phyloP scores from a whole-genome alignment of 2,329 filamentous ascomycete genomes.

The Juglanconis sp. region DNA sequence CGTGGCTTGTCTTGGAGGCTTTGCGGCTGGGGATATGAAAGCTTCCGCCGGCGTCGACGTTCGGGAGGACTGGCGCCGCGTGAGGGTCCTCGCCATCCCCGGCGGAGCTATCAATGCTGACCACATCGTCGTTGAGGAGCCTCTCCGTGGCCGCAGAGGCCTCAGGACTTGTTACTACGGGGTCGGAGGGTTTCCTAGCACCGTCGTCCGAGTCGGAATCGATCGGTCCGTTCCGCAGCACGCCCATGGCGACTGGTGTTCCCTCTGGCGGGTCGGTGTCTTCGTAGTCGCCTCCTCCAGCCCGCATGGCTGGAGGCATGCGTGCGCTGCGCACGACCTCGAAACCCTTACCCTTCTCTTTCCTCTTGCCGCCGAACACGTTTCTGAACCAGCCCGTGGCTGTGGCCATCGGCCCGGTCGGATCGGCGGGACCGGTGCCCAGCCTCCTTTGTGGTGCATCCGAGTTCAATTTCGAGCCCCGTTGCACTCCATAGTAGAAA shows the following conservation, averaged over 20 bases:
- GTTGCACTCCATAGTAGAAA: constrained; percentile 84
- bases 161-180: constrained; percentile 27
- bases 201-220: constrained; percentile 59
- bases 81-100: constrained; percentile 42
- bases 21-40: constrained; percentile 64
- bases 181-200: constrained; percentile 33
- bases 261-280: constrained; percentile 66
- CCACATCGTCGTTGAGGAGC: constrained; percentile 45
- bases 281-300: constrained; percentile 52
- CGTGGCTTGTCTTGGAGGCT: constrained; percentile 53
- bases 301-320: constrained; percentile 73
- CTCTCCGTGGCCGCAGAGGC: constrained; percentile 31
- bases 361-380: constrained; percentile 78
- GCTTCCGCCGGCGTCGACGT: constrained; percentile 54
- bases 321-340: constrained; percentile 90
- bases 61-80: constrained; percentile 55
- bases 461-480: constrained; percentile 81
- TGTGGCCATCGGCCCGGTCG: constrained; percentile 84
- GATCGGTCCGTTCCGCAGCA: constrained; percentile 57
- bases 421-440: constrained; percentile 91
- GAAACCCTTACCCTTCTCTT: constrained; percentile 94
- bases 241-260: constrained; percentile 62
- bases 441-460: constrained; percentile 78
- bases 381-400: constrained; percentile 86
- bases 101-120: constrained; percentile 43